A percentile compares a stretch with the other conserved stretches of the same genome.
These are phyloP conservation scores for Fomitopsis serialis DNA, from an alignment of 768 basidiomycete genomes.

Conservation along the genomic window DNA sequence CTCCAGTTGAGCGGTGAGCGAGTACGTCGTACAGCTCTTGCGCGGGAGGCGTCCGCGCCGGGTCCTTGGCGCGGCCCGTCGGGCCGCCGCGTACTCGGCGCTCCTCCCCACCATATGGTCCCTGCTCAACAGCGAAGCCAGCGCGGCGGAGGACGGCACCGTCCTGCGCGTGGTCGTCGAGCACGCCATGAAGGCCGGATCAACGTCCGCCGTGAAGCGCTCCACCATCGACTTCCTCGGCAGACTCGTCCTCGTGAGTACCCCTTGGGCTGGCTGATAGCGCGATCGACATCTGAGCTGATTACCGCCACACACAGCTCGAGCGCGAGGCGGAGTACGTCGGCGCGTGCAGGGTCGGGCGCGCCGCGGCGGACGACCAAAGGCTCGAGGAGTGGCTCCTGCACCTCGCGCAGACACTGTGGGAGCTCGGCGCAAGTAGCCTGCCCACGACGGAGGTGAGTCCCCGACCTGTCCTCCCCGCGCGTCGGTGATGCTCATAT, in stretches of 20 bases:
- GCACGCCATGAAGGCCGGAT: conserved; percentile 55
- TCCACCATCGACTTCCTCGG: conserved; percentile 72
- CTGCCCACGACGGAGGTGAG: conserved; percentile 54
- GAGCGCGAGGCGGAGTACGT: conserved; percentile 48
- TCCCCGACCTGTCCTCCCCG: neutral
- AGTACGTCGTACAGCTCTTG: conserved; percentile 58
- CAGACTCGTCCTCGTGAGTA: conserved; percentile 60
- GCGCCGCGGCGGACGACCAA: conserved; percentile 18
- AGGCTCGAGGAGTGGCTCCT: conserved; percentile 61
- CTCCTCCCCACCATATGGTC: conserved; percentile 80
- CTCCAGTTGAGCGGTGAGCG: conserved; percentile 48
- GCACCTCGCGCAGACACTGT: conserved; percentile 74
- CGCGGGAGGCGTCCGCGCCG: conserved; percentile 35
- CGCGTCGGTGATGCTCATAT: neutral
- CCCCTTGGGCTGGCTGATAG: neutral
- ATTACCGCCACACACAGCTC: conserved; percentile 37
- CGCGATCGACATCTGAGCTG: neutral
- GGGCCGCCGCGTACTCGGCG: conserved; percentile 52
- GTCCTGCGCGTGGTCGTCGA: conserved; percentile 55
- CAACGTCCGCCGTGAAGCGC: conserved; percentile 60
- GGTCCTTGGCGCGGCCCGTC: conserved; percentile 41
- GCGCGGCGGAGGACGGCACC: conserved; percentile 10
- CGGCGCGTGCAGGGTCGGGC: conserved; percentile 40
- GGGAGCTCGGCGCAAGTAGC: conserved; percentile 73
- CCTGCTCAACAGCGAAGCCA: conserved; percentile 39